Percentiles rank a stretch among this genome's conserved stretches.
Evolutionary conservation across 768 basidiomycete genomes (phyloP).

Genomic region (Leccinum ochraceum): DNA sequence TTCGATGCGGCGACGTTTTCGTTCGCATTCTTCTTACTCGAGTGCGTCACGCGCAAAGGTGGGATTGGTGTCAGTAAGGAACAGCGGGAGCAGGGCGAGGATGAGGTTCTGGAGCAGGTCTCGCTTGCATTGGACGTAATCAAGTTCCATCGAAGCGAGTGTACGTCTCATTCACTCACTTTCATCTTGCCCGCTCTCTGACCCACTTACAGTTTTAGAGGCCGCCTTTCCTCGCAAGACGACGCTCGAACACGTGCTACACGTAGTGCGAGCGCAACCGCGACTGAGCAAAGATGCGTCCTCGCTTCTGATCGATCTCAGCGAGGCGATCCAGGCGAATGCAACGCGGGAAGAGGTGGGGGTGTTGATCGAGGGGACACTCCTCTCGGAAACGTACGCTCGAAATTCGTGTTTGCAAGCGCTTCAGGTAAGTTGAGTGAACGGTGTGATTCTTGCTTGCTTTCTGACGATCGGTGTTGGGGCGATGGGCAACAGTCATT

Average conservation of each 20-base stretch:
- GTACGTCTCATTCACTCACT: conserved; percentile 13
- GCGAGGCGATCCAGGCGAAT: conserved; percentile 70
- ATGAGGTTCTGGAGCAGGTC: conserved; percentile 79
- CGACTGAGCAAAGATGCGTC: conserved; percentile 83
- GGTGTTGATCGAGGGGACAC: conserved; percentile 69
- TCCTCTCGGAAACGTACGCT: conserved; percentile 86
- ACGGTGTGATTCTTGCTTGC: not conserved
- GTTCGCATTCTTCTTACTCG: conserved; percentile 75
- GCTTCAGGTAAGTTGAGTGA: conserved; percentile 62
- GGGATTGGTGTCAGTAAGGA: conserved; percentile 51
- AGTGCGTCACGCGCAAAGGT: conserved; percentile 64
- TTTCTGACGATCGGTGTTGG: too few relatives aligned
- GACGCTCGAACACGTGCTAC: conserved; percentile 68
- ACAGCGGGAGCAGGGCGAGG: conserved; percentile 32
- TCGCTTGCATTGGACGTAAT: conserved; percentile 55
- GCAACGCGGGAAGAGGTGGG: conserved; percentile 63
- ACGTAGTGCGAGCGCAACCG: conserved; percentile 75
- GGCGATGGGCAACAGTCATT: conserved; percentile 60
- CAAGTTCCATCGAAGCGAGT: conserved; percentile 35
- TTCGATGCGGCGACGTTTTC: conserved; percentile 88
- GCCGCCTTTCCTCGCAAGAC: conserved; percentile 70
- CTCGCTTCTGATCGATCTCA: conserved; percentile 76
- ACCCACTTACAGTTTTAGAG: conserved; percentile 56
- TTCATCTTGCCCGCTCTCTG: conserved; percentile 13
- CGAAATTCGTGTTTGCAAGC: conserved; percentile 89